Evolutionary conservation across 345 rosid species (phyloP).

Genomic region (Abelmoschus esculentus): DNA sequence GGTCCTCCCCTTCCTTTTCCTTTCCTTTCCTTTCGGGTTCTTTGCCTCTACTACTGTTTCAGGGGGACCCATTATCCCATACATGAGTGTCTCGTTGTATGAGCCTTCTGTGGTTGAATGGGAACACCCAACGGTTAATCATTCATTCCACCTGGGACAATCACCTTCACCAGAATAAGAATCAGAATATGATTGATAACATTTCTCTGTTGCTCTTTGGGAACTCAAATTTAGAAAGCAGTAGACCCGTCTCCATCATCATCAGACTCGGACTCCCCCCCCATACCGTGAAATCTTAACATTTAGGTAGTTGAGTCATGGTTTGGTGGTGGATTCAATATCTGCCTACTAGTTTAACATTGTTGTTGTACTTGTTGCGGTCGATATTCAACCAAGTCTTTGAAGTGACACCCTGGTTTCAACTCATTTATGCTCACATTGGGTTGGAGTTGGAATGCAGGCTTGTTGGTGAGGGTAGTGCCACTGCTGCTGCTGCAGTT

Average conservation of each 20-base stretch:
- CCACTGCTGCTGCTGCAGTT: too few relatives aligned
- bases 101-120: background rate
- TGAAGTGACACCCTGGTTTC: too few relatives aligned
- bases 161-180: background rate
- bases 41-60: background rate
- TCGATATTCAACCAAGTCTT: too few relatives aligned
- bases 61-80: background rate
- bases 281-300: background rate
- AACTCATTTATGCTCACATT: too few relatives aligned
- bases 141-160: background rate
- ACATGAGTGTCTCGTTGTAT: background rate
- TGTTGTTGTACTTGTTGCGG: too few relatives aligned
- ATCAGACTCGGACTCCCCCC: background rate
- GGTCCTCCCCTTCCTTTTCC: background rate
- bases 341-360: too few relatives aligned
- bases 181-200: background rate
- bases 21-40: background rate
- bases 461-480: too few relatives aligned
- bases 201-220: background rate
- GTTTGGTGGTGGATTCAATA: too few relatives aligned
- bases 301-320: too few relatives aligned
- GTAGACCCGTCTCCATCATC: background rate
- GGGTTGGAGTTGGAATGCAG: too few relatives aligned
- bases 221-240: constrained; percentile 4
- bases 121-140: background rate